Conservation (phyloP, 768 basidiomycete species). For the Tulasnella sp. region DNA sequence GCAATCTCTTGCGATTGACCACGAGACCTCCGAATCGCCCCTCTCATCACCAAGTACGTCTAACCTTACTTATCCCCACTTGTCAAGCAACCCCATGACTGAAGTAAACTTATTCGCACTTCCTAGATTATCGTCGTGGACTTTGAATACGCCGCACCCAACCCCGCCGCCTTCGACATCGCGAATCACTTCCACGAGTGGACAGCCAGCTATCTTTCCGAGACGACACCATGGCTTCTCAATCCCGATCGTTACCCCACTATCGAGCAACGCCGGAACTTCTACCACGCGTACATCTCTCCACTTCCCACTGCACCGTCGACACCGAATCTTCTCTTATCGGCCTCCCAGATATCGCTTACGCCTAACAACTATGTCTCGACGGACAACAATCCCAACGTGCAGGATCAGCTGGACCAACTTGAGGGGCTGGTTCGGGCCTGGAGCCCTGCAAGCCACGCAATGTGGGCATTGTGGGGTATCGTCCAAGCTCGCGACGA, state of each 20-base stretch:
- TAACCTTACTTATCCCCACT: not conserved
- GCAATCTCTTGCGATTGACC: slow-evolving; percentile 75
- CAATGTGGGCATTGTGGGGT: slow-evolving; percentile 93
- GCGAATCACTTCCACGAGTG: slow-evolving; percentile 97
- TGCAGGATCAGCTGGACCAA: slow-evolving; percentile 42
- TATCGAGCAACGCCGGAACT: slow-evolving; percentile 61
- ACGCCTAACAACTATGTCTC: slow-evolving; percentile 6
- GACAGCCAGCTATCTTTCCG: slow-evolving; percentile 80
- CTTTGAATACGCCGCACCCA: slow-evolving; percentile 93
- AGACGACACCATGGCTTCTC: slow-evolving; percentile 57
- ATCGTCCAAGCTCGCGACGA: slow-evolving; percentile 81
- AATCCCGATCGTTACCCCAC: slow-evolving; percentile 63
- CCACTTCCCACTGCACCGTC: slow-evolving; percentile 19
- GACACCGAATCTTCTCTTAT: slow-evolving; percentile 7
- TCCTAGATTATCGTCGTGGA: slow-evolving; percentile 86
- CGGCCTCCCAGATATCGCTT: slow-evolving; percentile 1
- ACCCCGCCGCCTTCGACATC: slow-evolving; percentile 90
- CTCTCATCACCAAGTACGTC: slow-evolving; percentile 66
- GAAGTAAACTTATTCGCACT: not conserved
- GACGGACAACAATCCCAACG: slow-evolving; percentile 27
- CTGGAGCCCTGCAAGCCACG: slow-evolving; percentile 89
- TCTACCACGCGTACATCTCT: slow-evolving; percentile 76
- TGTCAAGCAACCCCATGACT: not conserved
- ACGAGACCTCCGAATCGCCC: slow-evolving; percentile 47
- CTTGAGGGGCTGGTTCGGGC: slow-evolving; percentile 72